These are phyloP conservation scores for Lycium barbarum DNA, from an alignment of 257 asterid genomes.

Conservation along the genomic window DNA sequence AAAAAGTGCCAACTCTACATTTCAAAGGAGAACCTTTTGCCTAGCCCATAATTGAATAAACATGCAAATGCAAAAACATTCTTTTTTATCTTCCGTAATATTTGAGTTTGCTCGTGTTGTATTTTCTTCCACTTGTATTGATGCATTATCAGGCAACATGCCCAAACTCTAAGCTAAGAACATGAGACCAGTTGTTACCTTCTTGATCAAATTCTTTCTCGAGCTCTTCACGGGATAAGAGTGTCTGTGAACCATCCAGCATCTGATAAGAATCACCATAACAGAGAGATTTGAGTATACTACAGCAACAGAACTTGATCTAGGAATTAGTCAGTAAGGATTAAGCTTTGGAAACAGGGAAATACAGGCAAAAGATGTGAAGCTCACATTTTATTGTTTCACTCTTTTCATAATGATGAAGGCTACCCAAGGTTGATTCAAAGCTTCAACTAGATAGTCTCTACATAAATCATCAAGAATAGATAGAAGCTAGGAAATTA, in stretches of 20 bases:
- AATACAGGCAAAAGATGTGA: constrained; percentile 4
- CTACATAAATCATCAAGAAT: background rate
- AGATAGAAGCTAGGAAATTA: constrained; percentile 7
- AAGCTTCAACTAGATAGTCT: constrained; percentile 23
- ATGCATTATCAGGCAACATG: background rate
- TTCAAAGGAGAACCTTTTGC: constrained; percentile 1
- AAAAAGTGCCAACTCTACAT: constrained; percentile 16
- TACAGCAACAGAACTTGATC: constrained; percentile 22
- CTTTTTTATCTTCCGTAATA: no score
- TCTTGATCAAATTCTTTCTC: constrained; percentile 69
- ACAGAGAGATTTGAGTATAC: background rate
- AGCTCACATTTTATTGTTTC: background rate
- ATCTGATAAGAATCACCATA: constrained; percentile 53
- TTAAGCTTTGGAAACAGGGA: constrained; percentile 16
- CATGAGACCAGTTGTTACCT: constrained; percentile 53
- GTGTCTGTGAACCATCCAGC: constrained; percentile 81
- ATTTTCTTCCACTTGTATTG: no score
- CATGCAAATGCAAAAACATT: background rate
- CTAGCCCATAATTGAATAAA: background rate
- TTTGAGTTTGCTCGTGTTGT: no score
- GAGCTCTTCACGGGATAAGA: constrained; percentile 79
- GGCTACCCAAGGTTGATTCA: constrained; percentile 12
- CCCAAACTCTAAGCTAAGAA: constrained; percentile 14
- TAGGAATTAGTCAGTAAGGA: background rate
- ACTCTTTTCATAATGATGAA: background rate